These are phyloP conservation scores for Cardiospermum halicacabum DNA, from an alignment of 345 rosid genomes.

Conservation along the genomic window DNA sequence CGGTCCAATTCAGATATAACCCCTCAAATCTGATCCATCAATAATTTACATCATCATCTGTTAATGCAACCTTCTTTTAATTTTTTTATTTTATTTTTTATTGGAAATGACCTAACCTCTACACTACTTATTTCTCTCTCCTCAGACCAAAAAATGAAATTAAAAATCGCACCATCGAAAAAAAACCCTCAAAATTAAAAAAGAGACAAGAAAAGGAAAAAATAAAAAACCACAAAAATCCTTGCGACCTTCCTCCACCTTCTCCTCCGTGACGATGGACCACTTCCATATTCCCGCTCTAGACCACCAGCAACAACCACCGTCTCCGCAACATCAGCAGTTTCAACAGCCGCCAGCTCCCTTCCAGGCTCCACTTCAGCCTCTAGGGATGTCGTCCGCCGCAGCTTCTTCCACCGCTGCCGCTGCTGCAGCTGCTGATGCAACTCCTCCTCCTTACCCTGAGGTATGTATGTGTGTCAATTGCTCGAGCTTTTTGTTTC, in stretches of 20 bases:
- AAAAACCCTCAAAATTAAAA: background rate
- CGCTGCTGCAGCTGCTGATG: slow-evolving; percentile 1
- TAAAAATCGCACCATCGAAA: background rate
- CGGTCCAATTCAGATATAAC: background rate
- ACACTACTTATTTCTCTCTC: background rate
- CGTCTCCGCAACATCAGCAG: background rate
- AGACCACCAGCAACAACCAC: slow-evolving; percentile 5
- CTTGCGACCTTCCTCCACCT: background rate
- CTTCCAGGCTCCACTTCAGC: background rate
- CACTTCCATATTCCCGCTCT: slow-evolving; percentile 11
- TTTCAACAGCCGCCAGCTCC: background rate
- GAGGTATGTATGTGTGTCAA: slow-evolving; percentile 23
- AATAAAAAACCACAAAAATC: background rate
- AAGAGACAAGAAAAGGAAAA: background rate
- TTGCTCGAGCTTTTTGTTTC: background rate
- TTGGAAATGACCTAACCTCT: background rate
- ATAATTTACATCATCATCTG: background rate
- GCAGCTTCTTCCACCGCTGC: background rate
- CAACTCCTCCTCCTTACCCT: slow-evolving; percentile 23
- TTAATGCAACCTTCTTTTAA: background rate
- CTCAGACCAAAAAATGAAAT: background rate
- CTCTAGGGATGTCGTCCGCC: too few relatives aligned
- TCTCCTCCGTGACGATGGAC: slow-evolving; percentile 10
- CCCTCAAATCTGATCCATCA: background rate
- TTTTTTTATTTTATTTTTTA: too few relatives aligned